These are phyloP conservation scores for Colletotrichum theobromicola DNA, from an alignment of 2,329 filamentous ascomycete species.

Conservation along the genomic window DNA sequence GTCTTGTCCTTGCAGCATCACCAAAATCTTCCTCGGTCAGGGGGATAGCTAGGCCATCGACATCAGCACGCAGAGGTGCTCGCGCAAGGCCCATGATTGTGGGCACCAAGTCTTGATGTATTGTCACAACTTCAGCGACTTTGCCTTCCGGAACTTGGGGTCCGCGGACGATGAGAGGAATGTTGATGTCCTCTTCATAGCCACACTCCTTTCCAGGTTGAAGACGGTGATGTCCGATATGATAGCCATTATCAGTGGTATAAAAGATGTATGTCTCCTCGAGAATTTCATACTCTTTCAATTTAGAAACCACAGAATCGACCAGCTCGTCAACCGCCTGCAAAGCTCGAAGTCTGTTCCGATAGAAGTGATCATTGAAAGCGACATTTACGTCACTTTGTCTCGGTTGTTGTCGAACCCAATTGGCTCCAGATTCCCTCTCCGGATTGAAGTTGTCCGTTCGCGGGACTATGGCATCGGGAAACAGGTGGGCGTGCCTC, in stretches of 20 bases:
- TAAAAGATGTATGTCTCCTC: conserved; percentile 57
- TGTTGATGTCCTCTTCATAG: conserved; percentile 55
- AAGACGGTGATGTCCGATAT: conserved; percentile 56
- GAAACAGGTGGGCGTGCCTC: conserved; percentile 65
- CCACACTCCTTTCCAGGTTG: conserved; percentile 55
- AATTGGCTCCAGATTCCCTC: conserved; percentile 41
- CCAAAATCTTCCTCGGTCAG: conserved; percentile 27
- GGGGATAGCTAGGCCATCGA: conserved; percentile 55
- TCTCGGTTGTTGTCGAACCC: conserved; percentile 43
- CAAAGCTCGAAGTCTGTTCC: conserved; percentile 42
- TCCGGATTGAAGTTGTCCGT: conserved; percentile 68
- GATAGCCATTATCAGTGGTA: conserved; percentile 57
- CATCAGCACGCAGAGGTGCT: conserved; percentile 43
- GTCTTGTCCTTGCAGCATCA: conserved; percentile 26
- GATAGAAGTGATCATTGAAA: conserved; percentile 44
- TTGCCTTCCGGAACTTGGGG: conserved; percentile 45
- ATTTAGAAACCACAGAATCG: conserved; percentile 36
- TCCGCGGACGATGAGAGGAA: conserved; percentile 54
- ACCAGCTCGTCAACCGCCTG: conserved; percentile 42
- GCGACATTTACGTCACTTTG: conserved; percentile 33
- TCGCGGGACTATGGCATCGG: conserved; percentile 62
- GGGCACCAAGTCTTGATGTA: conserved; percentile 59
- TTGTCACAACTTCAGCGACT: conserved; percentile 43
- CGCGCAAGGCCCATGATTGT: conserved; percentile 50
- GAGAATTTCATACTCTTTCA: conserved; percentile 33